Percentiles rank a stretch among this genome's conserved stretches.
Evolutionary conservation across 257 asterid genomes (phyloP).

Genomic region (Craterostigma plantagineum): DNA sequence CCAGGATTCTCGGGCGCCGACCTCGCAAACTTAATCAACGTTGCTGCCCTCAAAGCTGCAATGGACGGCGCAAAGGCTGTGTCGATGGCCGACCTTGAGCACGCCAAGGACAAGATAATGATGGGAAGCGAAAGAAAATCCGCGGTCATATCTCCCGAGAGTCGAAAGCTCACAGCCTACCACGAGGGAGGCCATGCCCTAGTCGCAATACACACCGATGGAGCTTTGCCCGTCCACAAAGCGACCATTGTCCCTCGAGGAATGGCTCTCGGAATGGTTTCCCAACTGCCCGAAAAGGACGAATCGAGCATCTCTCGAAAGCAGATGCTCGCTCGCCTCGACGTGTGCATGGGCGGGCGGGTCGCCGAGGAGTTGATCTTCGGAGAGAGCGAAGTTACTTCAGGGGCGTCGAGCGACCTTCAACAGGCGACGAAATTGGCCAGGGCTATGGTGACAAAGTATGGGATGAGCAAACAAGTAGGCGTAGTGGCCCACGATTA

Average conservation of each 20-base stretch:
- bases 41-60: conserved; percentile 83
- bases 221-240: conserved; percentile 76
- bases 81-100: conserved; percentile 58
- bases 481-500: conserved; percentile 72
- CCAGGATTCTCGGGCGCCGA: conserved; percentile 97
- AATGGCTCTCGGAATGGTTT: conserved; percentile 79
- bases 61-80: conserved; percentile 82
- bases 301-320: conserved; percentile 65
- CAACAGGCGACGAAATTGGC: conserved; percentile 63
- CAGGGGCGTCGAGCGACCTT: conserved; percentile 77
- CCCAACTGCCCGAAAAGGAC: conserved; percentile 67
- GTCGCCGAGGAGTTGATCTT: conserved; percentile 87
- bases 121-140: conserved; percentile 95
- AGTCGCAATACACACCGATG: conserved; percentile 74
- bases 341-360: conserved; percentile 77
- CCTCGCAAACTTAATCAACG: conserved; percentile 73
- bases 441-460: conserved; percentile 68
- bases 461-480: conserved; percentile 67
- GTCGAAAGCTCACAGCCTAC: conserved; percentile 61
- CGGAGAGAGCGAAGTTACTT: conserved; percentile 72
- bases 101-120: conserved; percentile 84
- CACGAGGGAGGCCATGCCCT: conserved; percentile 97
- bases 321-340: conserved; percentile 81
- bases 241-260: conserved; percentile 91
- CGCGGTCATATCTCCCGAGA: conserved; percentile 70